Conservation (phyloP, 169 alveolate species). For the Besnoitia besnoiti region DNA sequence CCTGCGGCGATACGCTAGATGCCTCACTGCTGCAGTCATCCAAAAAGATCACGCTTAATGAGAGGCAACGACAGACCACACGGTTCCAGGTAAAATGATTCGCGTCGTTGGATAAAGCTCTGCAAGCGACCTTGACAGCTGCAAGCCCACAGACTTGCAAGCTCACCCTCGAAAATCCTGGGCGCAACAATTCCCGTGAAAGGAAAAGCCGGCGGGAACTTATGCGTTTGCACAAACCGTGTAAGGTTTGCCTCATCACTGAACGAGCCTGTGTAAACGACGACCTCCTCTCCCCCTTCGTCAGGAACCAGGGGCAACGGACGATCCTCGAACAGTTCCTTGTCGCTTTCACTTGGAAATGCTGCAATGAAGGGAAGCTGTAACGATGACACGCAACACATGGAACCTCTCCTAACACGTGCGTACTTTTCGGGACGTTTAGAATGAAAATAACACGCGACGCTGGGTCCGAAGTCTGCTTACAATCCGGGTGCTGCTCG, state of each 20-base stretch:
- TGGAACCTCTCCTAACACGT: too few relatives aligned
- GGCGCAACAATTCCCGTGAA: constrained; percentile 32
- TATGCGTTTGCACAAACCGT: constrained; percentile 33
- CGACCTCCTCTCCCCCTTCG: neutral
- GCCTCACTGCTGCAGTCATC: too few relatives aligned
- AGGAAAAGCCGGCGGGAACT: constrained; percentile 48
- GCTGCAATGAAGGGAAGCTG: constrained; percentile 44
- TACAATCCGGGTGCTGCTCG: too few relatives aligned
- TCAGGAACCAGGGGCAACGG: neutral
- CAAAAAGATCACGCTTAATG: too few relatives aligned
- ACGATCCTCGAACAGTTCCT: neutral
- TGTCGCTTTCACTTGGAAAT: constrained; percentile 20
- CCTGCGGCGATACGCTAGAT: too few relatives aligned
- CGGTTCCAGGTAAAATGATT: too few relatives aligned
- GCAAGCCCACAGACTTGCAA: neutral
- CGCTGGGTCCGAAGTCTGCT: too few relatives aligned
- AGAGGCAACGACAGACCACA: too few relatives aligned
- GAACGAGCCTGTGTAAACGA: constrained; percentile 1
- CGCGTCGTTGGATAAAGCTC: too few relatives aligned
- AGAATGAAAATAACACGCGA: too few relatives aligned
- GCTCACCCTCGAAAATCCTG: constrained; percentile 50
- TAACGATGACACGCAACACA: neutral
- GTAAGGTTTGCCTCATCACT: neutral
- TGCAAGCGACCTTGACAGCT: too few relatives aligned
- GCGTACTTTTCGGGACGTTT: too few relatives aligned